Evolutionary conservation across 306 rosid species (phyloP), one percentile per base, ranked within the genome.

Genomic region (Glycine soja): DNA sequence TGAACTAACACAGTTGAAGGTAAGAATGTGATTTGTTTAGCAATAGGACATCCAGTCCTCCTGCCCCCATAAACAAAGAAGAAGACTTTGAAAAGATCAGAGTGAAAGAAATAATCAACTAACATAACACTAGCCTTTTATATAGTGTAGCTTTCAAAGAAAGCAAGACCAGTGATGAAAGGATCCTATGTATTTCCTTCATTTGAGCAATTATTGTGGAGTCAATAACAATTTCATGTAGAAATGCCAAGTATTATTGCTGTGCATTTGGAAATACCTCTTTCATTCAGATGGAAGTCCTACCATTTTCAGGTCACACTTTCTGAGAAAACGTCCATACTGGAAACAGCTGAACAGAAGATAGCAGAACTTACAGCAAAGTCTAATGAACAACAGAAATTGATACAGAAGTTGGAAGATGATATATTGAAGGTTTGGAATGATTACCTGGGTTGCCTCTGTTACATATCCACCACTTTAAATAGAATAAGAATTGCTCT

Each of bases 341-440:
- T 95, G 80, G 97, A 90, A 77, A 89, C 92, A 82, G 91, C 97
- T 45, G 93, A 92, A 72, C 81, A 82, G 82, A 92, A 88, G 89
- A 90, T 90, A 63, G 81, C 81, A 75, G 93, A 92, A 85, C 90
- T 93, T 66, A 78, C 90, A 9, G 83, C 56, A 7, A 93, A 89
- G 87, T 91, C 89, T 82, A 88, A 86, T 50, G 99, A 93, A 83
- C 98, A 92, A 75, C 88, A 90, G 74, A 95, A 83, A 62, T 85
- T 95, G 88, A 91, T 95, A 80, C 98, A 91, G 75, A 95, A 92
- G 86, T 90, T 95, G 90, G 99, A 95, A 85, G 99, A 95, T 87
- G 99, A 95, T 86, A 95, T 95, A 85, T 82, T 82, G 76, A 95
- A 93, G 99, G 99, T 95, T 62, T 72, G 85, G 54, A 74, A 75